A percentile compares a stretch with the other conserved stretches of the same genome.
These are phyloP conservation scores for Pleurotus pulmonarius DNA, from an alignment of 768 basidiomycete genomes.

Conservation along the genomic window DNA sequence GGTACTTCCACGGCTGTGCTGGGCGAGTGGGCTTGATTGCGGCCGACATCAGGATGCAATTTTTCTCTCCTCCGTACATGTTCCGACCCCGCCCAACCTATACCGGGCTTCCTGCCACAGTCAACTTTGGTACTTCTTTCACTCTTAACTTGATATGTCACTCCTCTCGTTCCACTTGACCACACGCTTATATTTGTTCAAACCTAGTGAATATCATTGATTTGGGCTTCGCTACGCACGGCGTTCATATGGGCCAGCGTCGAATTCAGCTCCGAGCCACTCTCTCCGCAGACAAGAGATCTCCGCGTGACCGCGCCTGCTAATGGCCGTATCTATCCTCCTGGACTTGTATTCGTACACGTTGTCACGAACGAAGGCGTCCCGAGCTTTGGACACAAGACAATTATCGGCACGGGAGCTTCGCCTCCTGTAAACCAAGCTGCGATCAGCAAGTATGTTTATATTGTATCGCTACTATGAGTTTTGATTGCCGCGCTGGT, in stretches of 20 bases:
- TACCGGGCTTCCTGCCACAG: constrained; percentile 29
- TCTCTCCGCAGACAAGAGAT: constrained; percentile 25
- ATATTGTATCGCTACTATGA: not conserved
- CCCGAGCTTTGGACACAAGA: constrained; percentile 24
- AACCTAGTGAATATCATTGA: constrained; percentile 34
- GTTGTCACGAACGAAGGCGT: constrained; percentile 32
- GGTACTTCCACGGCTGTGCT: no score
- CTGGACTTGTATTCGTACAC: constrained; percentile 32
- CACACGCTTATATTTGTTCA: not conserved
- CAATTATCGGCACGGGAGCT: constrained; percentile 33
- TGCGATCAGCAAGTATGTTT: constrained; percentile 4
- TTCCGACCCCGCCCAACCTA: constrained; percentile 28
- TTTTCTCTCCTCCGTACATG: constrained; percentile 40
- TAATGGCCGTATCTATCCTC: constrained; percentile 33
- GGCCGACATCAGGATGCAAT: constrained; percentile 31
- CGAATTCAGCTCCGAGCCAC: constrained; percentile 31
- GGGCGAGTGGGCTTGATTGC: no score
- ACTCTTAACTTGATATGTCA: constrained; percentile 25
- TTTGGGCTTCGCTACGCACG: constrained; percentile 39
- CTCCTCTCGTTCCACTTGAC: not conserved
- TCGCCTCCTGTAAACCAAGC: constrained; percentile 28
- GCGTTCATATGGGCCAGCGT: constrained; percentile 34
- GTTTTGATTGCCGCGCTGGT: not conserved
- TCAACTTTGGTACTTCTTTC: constrained; percentile 33
- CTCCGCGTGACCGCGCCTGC: constrained; percentile 32